phyloP scores from a whole-genome alignment of 768 basidiomycete genomes.

The Galerina sulciceps region DNA sequence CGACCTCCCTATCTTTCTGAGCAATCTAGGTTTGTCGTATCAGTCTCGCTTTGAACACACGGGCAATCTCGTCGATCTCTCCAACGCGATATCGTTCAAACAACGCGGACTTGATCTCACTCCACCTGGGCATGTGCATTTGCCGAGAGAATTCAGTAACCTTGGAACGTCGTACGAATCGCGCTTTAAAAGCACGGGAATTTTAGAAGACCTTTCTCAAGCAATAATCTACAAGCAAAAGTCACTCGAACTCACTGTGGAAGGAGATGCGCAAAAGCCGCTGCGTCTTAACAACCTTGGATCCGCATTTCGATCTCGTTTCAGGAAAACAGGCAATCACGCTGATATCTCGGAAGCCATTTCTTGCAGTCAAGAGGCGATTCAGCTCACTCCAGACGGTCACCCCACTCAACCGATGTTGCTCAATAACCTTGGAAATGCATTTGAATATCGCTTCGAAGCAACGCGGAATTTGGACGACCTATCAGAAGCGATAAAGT shows the following conservation, averaged over 20 bases:
- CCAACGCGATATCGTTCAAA: too few species aligned
- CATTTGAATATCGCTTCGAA: background rate
- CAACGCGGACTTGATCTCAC: too few species aligned
- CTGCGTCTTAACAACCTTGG: too few species aligned
- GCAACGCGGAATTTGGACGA: background rate
- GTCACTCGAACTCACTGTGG: too few species aligned
- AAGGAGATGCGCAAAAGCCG: too few species aligned
- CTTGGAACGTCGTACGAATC: background rate
- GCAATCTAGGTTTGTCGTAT: background rate
- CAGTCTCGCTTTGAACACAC: background rate
- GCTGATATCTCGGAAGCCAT: background rate
- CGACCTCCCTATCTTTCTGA: background rate
- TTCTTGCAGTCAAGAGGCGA: background rate
- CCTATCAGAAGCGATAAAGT: too few species aligned
- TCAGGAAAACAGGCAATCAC: too few species aligned
- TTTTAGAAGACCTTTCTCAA: background rate
- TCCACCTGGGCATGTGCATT: too few species aligned
- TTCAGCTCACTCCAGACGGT: too few species aligned
- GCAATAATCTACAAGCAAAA: too few species aligned
- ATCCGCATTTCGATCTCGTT: too few species aligned
- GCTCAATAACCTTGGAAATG: background rate
- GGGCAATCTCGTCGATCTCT: background rate
- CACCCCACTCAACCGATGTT: background rate
- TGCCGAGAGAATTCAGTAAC: too few species aligned
- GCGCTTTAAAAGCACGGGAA: background rate